A percentile compares a stretch with the other conserved stretches of the same genome.
Conservation (phyloP, 2,329 filamentous ascomycete species). For the Teratosphaeria epicoccoides region DNA sequence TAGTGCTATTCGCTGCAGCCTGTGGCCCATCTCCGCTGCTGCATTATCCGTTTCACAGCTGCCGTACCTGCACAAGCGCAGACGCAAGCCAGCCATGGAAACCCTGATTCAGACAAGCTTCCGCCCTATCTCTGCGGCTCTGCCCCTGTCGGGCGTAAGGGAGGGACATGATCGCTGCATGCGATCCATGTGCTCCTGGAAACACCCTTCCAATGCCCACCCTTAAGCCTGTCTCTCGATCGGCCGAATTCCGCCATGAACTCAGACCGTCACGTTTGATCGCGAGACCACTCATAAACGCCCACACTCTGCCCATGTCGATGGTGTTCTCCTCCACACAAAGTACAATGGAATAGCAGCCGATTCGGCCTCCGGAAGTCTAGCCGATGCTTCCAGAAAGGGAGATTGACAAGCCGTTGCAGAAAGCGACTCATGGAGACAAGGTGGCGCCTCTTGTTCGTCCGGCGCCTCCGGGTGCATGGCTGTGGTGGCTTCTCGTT, state of each 20-base stretch:
- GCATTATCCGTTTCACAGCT: neutral
- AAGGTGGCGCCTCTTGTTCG: neutral
- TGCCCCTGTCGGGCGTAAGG: neutral
- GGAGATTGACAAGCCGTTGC: neutral
- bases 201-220: too few relatives aligned
- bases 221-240: neutral
- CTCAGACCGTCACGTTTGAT: too few relatives aligned
- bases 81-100: neutral
- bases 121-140: neutral
- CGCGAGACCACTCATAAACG: too few relatives aligned
- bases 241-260: too few relatives aligned
- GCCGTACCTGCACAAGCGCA: neutral
- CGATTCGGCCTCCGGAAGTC: neutral
- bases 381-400: neutral
- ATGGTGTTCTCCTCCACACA: constrained; percentile 37
- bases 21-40: neutral
- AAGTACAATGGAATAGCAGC: neutral
- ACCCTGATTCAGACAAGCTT: neutral
- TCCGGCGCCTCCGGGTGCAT: neutral
- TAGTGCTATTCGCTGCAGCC: neutral
- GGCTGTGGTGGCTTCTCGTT: neutral
- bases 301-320: constrained; percentile 59
- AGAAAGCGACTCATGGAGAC: neutral
- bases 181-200: neutral
- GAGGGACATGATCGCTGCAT: neutral